Evolutionary conservation across 179 eudicot genomes (phyloP), one percentile per base, ranked within the genome.

Genomic region (Heliamphora pulchella): DNA sequence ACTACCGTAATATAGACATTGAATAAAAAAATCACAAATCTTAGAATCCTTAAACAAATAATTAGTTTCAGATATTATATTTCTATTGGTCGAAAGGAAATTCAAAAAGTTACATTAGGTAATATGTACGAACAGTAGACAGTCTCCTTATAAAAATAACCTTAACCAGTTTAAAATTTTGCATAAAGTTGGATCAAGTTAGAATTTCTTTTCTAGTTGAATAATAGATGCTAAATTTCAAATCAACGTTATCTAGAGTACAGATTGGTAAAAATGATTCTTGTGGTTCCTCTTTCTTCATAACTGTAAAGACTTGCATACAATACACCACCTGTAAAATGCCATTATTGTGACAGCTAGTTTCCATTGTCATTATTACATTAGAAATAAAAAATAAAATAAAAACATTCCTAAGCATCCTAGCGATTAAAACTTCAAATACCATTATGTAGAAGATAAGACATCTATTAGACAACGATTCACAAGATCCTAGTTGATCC

Each of bases 281-380:
- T 46, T 70, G 15, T 70, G 74, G 8, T 46, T 68, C 71, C 13
- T 68, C 50, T 68, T 68, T 41, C 71, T 68, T 44, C 13, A 67
- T 43, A 44, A 68, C 5, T 48, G 13, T n/a, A 68, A 11, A 48
- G 51, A 48, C 51, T 48, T 48, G 51, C 8, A 10, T 54, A 10
- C 9, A 65, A 31, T 22, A 11, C 13, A 20, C 69, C 22, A 4
- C 3, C 8, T 54, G 11, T 54, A 41, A 39, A 67, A 67, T 70
- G 74, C 20, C 54, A 70, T 15, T 44, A 4, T 9, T 43, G 5
- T 5, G 46, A 14, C 9, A 44, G 20, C 74, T 11, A 70, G 48
- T 13, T 43, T 70, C 22, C 3, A 0, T 14, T 15, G n/a, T 70
- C 54, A n/a, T 15, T 22, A 69, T 15, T 44, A 8, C 3, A 54